Conservation (phyloP, 805 yeast genomes). For the Starmerella etchellsii region DNA sequence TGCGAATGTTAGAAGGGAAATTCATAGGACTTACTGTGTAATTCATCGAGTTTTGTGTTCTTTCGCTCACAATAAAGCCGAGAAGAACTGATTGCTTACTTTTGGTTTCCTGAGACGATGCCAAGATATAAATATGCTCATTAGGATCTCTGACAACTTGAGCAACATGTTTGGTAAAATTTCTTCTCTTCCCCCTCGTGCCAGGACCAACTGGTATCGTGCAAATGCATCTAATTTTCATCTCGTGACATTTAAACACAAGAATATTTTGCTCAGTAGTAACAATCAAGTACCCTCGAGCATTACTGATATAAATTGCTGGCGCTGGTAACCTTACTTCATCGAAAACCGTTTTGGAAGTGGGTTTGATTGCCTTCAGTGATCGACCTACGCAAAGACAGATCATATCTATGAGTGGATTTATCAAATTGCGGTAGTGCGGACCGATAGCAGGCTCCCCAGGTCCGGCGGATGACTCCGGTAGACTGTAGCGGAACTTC, state of each 20-base stretch:
- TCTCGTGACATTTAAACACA: not conserved
- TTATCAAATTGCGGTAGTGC: not conserved
- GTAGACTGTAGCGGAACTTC: not conserved
- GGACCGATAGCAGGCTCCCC: not conserved
- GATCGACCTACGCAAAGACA: not conserved
- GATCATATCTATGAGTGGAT: not conserved
- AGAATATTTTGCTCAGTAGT: not conserved
- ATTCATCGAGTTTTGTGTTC: not conserved
- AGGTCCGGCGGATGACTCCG: not conserved
- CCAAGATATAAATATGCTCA: not conserved
- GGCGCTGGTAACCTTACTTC: not conserved
- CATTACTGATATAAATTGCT: not conserved
- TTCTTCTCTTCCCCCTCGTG: not conserved
- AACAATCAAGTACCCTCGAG: not conserved
- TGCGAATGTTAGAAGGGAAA: not conserved
- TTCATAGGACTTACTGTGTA: no score
- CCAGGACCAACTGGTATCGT: not conserved
- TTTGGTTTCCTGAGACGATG: not conserved
- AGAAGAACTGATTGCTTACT: not conserved
- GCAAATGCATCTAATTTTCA: not conserved
- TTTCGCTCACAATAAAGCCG: not conserved
- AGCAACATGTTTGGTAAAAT: not conserved
- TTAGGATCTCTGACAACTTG: not conserved
- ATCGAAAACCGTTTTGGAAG: not conserved
- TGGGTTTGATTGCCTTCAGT: not conserved